Percentiles rank a stretch among this genome's conserved stretches.
Conservation (phyloP, 1,284 basidiomycete genomes). For the Apiotrichum gracile region DNA sequence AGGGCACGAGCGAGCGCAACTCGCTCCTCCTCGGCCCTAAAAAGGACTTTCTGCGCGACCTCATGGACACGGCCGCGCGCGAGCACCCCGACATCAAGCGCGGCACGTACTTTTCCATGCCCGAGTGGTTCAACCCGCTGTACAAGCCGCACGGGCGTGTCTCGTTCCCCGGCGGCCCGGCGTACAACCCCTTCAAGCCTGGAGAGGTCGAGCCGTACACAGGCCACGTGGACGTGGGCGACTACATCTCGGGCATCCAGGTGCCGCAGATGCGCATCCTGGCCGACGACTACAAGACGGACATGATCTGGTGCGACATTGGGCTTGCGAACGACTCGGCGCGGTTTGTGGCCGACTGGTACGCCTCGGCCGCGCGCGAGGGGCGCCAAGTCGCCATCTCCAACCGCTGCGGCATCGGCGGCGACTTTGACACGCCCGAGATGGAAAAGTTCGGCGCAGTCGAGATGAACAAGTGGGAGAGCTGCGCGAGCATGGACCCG, state of each 20-base stretch:
- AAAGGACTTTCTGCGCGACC: conserved; percentile 54
- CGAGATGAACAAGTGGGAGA: conserved; percentile 56
- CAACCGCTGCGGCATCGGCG: conserved; percentile 48
- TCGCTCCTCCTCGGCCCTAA: conserved; percentile 53
- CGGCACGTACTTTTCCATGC: conserved; percentile 32
- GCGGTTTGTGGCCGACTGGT: conserved; percentile 54
- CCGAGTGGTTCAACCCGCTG: conserved; percentile 58
- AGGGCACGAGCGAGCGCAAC: conserved; percentile 51
- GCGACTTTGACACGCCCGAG: conserved; percentile 58
- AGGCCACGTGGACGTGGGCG: conserved; percentile 52
- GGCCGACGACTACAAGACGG: conserved; percentile 52
- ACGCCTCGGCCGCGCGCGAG: conserved; percentile 51
- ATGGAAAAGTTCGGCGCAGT: conserved; percentile 54
- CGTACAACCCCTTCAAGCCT: conserved; percentile 53
- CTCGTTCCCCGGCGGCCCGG: conserved; percentile 52
- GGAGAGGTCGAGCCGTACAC: conserved; percentile 55
- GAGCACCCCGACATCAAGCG: conserved; percentile 15
- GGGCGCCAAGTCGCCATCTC: conserved; percentile 57
- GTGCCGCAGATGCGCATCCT: conserved; percentile 57
- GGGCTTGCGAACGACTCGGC: conserved; percentile 54
- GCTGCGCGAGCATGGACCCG: conserved; percentile 35
- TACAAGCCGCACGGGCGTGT: conserved; percentile 54
- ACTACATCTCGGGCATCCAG: conserved; percentile 56
- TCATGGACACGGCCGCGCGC: conserved; percentile 53
- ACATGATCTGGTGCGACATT: conserved; percentile 57